Conservation (phyloP, 768 basidiomycete genomes). For the Mycena vitilis region DNA sequence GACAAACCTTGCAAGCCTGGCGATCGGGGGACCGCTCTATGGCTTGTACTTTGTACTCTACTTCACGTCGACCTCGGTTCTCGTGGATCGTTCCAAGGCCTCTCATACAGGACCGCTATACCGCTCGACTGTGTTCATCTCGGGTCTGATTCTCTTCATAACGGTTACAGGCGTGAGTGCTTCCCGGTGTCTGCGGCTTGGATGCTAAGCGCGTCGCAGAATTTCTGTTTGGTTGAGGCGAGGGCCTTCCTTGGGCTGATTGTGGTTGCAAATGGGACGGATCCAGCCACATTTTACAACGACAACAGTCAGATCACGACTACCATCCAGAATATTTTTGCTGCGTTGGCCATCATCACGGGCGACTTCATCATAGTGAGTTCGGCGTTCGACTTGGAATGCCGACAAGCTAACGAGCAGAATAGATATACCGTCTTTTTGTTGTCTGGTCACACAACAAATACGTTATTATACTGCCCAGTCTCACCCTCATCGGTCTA, state of each 20-base stretch:
- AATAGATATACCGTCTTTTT: conserved; percentile 21
- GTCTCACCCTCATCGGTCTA: conserved; percentile 9
- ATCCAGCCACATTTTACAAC: background rate
- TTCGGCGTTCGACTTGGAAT: too few relatives aligned
- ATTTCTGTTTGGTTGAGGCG: conserved; percentile 3
- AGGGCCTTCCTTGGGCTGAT: background rate
- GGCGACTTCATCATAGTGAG: conserved; percentile 15
- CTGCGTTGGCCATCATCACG: conserved; percentile 2
- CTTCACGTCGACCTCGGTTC: conserved; percentile 14
- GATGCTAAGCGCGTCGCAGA: background rate
- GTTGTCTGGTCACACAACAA: conserved; percentile 14
- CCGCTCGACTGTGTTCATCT: conserved; percentile 19
- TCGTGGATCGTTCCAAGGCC: background rate
- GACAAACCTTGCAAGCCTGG: conserved; percentile 16
- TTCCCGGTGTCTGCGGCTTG: too few relatives aligned
- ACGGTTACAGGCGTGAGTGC: conserved; percentile 17
- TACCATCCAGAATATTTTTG: background rate
- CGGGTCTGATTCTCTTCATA: conserved; percentile 18
- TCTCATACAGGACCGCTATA: conserved; percentile 5
- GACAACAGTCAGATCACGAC: conserved; percentile 6
- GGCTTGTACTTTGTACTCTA: conserved; percentile 20
- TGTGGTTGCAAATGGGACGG: background rate
- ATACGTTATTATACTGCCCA: conserved; percentile 9
- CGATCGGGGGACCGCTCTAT: conserved; percentile 16
- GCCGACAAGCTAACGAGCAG: too few relatives aligned